A percentile compares a stretch with the other conserved stretches of the same genome.
phyloP scores from a whole-genome alignment of 2,329 filamentous ascomycete species.

The Fusarium lyarnte region DNA sequence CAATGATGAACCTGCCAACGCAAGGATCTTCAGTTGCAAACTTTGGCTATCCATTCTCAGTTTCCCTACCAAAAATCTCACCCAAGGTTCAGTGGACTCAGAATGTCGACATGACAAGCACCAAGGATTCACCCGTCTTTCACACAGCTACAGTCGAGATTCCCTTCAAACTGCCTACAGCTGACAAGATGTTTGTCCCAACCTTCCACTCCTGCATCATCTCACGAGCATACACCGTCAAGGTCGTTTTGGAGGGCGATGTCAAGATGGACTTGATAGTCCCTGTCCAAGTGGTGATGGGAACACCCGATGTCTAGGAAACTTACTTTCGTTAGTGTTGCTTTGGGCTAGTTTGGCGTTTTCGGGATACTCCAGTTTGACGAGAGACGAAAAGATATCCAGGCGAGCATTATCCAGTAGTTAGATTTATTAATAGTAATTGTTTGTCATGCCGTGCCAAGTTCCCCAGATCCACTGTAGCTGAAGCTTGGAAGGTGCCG shows the following conservation, averaged over 20 bases:
- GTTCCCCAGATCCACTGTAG: not conserved
- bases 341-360: not conserved
- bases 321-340: not conserved
- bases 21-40: conserved; percentile 15
- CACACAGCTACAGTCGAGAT: conserved; percentile 30
- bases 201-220: conserved; percentile 30
- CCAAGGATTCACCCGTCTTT: conserved; percentile 22
- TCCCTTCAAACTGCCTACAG: conserved; percentile 14
- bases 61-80: conserved; percentile 4
- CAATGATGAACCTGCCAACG: conserved; percentile 29
- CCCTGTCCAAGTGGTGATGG: conserved; percentile 33
- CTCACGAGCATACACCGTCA: conserved; percentile 22
- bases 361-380: conserved; percentile 2
- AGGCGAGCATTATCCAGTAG: conserved; percentile 17
- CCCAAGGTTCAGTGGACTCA: conserved; percentile 25
- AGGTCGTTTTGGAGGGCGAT: conserved; percentile 25
- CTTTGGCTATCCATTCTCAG: conserved; percentile 26
- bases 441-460: not conserved
- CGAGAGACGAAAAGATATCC: conserved; percentile 32
- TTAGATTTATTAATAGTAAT: conserved; percentile 30
- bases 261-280: conserved; percentile 32
- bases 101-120: conserved; percentile 20
- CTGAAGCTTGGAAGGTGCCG: not conserved
- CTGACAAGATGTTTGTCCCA: conserved; percentile 31
- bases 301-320: conserved; percentile 6